Evolutionary conservation across 2,329 filamentous ascomycete genomes (phyloP).

Genomic region (Thelonectria rubi): DNA sequence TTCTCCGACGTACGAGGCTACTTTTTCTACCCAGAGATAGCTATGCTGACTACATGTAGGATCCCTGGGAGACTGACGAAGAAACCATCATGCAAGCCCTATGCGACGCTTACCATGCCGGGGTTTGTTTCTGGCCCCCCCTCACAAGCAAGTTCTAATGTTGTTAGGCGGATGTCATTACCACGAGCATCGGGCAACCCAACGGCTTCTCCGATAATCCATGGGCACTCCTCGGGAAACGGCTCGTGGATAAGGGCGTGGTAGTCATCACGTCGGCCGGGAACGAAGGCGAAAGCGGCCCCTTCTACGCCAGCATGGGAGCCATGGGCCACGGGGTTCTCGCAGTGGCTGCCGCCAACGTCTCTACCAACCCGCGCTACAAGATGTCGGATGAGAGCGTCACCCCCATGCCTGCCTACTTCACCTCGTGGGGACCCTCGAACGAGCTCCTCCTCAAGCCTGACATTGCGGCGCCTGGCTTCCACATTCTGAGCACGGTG

Average conservation of each 20-base stretch:
- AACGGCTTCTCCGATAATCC: constrained; percentile 53
- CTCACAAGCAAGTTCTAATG: not conserved
- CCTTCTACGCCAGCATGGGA: constrained; percentile 54
- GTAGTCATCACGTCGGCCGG: constrained; percentile 61
- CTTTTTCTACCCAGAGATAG: not conserved
- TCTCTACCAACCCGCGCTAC: constrained; percentile 54
- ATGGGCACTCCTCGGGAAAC: constrained; percentile 53
- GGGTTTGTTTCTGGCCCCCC: constrained; percentile 34
- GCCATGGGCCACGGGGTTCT: constrained; percentile 47
- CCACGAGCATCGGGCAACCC: constrained; percentile 50
- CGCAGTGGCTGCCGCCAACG: constrained; percentile 50
- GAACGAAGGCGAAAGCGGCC: constrained; percentile 58
- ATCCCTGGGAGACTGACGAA: constrained; percentile 45
- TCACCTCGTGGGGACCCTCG: constrained; percentile 61
- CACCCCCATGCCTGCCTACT: constrained; percentile 52
- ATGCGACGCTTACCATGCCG: constrained; percentile 49
- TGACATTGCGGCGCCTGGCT: constrained; percentile 59
- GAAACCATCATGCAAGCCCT: constrained; percentile 49
- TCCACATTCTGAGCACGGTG: constrained; percentile 60
- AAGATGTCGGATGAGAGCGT: constrained; percentile 40
- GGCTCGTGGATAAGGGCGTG: constrained; percentile 55
- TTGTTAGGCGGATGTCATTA: constrained; percentile 54
- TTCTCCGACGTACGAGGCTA: constrained; percentile 47
- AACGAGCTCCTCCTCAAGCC: constrained; percentile 62
- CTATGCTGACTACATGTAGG: constrained; percentile 24